Percentiles rank a stretch among this genome's conserved stretches.
These are phyloP conservation scores for Entomophthora muscae DNA, from an alignment of 371 early-diverging fungal species.

Conservation along the genomic window DNA sequence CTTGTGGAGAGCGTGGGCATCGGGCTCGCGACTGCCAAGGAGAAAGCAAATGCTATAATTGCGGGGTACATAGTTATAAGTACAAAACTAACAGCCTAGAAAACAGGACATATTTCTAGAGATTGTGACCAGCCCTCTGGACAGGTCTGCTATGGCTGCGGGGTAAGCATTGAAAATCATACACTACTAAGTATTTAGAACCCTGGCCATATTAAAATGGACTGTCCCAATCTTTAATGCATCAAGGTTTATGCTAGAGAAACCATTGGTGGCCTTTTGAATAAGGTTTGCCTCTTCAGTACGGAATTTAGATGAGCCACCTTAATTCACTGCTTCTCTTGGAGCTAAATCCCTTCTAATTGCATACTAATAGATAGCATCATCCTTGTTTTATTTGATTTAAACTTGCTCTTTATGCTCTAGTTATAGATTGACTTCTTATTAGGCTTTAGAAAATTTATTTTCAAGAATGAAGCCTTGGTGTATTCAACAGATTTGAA, in stretches of 20 bases:
- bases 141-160: slow-evolving; percentile 6
- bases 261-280: not conserved
- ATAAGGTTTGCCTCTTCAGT: no score
- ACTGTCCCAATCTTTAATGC: not conserved
- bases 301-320: no score
- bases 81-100: slow-evolving; percentile 12
- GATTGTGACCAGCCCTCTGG: slow-evolving; percentile 21
- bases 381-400: no score
- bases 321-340: no score
- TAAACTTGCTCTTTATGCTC: no score
- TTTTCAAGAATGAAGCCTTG: no score
- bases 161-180: not conserved
- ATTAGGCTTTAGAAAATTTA: no score
- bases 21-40: slow-evolving; percentile 20
- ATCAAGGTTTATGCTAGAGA: not conserved
- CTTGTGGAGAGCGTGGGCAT: slow-evolving; percentile 32
- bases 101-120: slow-evolving; percentile 20
- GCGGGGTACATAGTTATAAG: slow-evolving; percentile 19
- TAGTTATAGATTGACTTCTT: no score
- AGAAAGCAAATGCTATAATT: slow-evolving; percentile 46
- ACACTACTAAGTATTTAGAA: not conserved
- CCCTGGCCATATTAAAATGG: not conserved
- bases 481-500: no score
- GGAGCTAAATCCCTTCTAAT: no score
- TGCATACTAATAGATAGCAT: no score